These are phyloP conservation scores for Aspergillus hiratsukae DNA, from an alignment of 2,329 filamentous ascomycete genomes.

Conservation along the genomic window DNA sequence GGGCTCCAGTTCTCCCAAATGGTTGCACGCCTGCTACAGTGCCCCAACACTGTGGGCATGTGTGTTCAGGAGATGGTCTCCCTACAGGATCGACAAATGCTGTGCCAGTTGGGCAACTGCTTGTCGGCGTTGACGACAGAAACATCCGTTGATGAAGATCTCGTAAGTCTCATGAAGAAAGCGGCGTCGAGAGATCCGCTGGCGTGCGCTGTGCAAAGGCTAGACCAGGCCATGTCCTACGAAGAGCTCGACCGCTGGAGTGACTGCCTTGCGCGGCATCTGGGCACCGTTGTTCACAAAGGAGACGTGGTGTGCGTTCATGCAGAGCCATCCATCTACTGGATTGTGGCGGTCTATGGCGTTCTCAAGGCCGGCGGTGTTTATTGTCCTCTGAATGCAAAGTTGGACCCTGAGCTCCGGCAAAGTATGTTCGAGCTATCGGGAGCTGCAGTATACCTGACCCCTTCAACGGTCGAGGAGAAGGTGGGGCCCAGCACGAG, in stretches of 20 bases:
- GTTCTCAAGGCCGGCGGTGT: slow-evolving; percentile 5
- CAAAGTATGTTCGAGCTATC: background rate
- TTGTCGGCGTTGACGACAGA: background rate
- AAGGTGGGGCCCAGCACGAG: background rate
- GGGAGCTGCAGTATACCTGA: background rate
- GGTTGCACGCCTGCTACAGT: background rate
- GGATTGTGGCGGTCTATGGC: slow-evolving; percentile 8
- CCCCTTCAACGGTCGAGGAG: background rate
- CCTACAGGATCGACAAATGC: background rate
- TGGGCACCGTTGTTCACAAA: slow-evolving; percentile 1
- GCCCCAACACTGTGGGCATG: background rate
- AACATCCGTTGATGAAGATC: slow-evolving; percentile 3
- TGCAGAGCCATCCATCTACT: slow-evolving; percentile 15
- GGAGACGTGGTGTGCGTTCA: slow-evolving; percentile 6
- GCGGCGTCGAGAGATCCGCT: background rate
- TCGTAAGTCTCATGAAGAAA: slow-evolving; percentile 1
- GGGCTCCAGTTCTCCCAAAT: background rate
- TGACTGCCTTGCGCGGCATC: slow-evolving; percentile 1
- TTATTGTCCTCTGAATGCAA: slow-evolving; percentile 20
- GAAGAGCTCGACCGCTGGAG: background rate
- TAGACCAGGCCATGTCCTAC: slow-evolving; percentile 4
- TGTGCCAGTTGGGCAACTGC: slow-evolving; percentile 3
- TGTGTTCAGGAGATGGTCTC: background rate
- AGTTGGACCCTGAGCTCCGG: background rate
- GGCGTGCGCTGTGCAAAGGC: background rate